Percentiles rank a stretch among this genome's conserved stretches.
These are phyloP conservation scores for Ceratocystis cacaofunesta DNA, from an alignment of 2,329 filamentous ascomycete species.

Conservation along the genomic window DNA sequence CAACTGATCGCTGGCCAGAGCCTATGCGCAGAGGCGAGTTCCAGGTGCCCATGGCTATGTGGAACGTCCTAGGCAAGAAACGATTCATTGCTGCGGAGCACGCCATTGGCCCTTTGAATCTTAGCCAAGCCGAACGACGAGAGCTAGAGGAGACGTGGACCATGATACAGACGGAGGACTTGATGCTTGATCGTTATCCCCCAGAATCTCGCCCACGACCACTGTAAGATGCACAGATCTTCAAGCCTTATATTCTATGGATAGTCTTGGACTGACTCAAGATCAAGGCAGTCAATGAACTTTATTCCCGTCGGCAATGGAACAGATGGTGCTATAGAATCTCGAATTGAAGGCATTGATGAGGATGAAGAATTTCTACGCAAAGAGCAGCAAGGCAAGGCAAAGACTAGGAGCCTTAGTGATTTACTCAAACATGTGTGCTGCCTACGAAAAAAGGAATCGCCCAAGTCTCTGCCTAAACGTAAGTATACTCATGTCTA, in stretches of 20 bases:
- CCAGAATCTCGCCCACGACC: conserved; percentile 15
- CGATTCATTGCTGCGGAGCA: conserved; percentile 13
- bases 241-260: neutral
- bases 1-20: conserved; percentile 16
- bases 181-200: conserved; percentile 16
- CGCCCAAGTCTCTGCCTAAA: neutral
- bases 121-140: conserved; percentile 14
- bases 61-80: conserved; percentile 14
- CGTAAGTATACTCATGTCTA: neutral
- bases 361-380: conserved; percentile 14
- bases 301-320: conserved; percentile 11
- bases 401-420: neutral
- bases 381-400: neutral
- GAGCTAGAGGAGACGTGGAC: conserved; percentile 17
- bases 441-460: conserved; percentile 11
- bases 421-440: conserved; percentile 10
- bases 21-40: conserved; percentile 11
- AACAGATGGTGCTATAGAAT: conserved; percentile 6
- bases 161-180: conserved; percentile 16
- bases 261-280: neutral
- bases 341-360: conserved; percentile 12
- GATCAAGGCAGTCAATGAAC: conserved; percentile 8
- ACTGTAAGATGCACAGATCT: conserved; percentile 9
- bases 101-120: conserved; percentile 9
- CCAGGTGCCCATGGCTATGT: conserved; percentile 14